These are phyloP conservation scores for Vaccinium myrtillus DNA, from an alignment of 148 eudicot genomes.

Conservation along the genomic window DNA sequence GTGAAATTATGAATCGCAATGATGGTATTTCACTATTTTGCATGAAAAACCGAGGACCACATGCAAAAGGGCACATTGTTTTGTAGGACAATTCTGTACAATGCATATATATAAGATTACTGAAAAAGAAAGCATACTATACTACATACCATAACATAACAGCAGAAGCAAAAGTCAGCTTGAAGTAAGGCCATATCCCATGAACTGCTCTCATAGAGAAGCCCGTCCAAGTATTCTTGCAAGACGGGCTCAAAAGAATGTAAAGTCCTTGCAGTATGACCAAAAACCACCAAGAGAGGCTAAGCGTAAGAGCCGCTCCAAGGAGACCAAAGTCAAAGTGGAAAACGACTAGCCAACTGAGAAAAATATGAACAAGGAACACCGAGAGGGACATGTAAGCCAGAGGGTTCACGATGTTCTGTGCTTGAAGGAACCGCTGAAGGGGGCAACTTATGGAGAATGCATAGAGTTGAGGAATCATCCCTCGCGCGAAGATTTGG, in stretches of 20 bases:
- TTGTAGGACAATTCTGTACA: background rate
- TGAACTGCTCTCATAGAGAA: conserved; percentile 29
- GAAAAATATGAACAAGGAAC: conserved; percentile 36
- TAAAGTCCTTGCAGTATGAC: conserved; percentile 43
- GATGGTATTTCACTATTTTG: background rate
- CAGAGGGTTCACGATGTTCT: conserved; percentile 62
- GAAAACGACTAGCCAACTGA: conserved; percentile 49
- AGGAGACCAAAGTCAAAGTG: conserved; percentile 41
- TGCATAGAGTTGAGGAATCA: conserved; percentile 57
- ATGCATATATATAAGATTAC: background rate
- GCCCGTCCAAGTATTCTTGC: conserved; percentile 57
- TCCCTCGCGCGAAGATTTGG: conserved; percentile 42
- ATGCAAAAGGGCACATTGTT: background rate
- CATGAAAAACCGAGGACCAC: background rate
- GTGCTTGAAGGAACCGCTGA: conserved; percentile 56
- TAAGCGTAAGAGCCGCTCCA: conserved; percentile 51
- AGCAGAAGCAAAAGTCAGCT: conserved; percentile 50
- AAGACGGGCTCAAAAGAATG: conserved; percentile 38
- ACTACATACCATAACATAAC: conserved; percentile 37
- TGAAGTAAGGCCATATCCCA: conserved; percentile 51
- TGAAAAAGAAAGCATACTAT: background rate
- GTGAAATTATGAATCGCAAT: background rate
- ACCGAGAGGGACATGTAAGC: conserved; percentile 53
- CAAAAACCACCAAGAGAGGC: conserved; percentile 60
- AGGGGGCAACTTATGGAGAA: conserved; percentile 51